Conservation (phyloP, 345 rosid genomes). For the Hypericum perforatum region DNA sequence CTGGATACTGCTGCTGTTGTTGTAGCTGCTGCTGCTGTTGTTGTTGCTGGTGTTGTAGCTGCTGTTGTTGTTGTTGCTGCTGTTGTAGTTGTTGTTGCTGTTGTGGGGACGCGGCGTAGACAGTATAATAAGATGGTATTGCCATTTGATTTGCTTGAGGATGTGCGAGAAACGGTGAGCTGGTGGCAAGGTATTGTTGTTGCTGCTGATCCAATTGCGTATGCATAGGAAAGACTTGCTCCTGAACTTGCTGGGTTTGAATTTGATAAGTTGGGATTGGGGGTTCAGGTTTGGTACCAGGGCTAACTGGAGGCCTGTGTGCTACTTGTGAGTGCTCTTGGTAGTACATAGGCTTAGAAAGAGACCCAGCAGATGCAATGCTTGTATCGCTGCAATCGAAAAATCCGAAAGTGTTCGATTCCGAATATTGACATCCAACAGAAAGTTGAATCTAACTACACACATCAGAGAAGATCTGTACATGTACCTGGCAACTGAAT, state of each 20-base stretch:
- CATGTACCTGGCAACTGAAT: slow-evolving; percentile 60
- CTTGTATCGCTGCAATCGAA: slow-evolving; percentile 45
- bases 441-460: too few relatives aligned
- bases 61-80: too few relatives aligned
- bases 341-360: slow-evolving; percentile 36
- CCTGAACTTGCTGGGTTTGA: slow-evolving; percentile 30
- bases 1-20: slow-evolving; percentile 40
- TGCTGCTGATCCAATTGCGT: slow-evolving; percentile 26
- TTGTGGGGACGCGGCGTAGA: slow-evolving; percentile 34
- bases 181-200: slow-evolving; percentile 30
- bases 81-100: slow-evolving; percentile 32
- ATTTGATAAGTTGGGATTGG: slow-evolving; percentile 24
- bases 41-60: too few relatives aligned
- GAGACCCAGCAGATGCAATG: slow-evolving; percentile 49
- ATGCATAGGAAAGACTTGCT: slow-evolving; percentile 13
- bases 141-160: slow-evolving; percentile 25
- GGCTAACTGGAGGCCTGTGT: slow-evolving; percentile 19
- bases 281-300: slow-evolving; percentile 18
- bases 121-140: slow-evolving; percentile 49
- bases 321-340: slow-evolving; percentile 41
- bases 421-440: not conserved
- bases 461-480: not conserved
- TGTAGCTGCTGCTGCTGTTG: too few relatives aligned
- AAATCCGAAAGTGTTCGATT: not conserved
- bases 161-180: slow-evolving; percentile 42